Evolutionary conservation across 495 filamentous ascomycete genomes (phyloP).

Genomic region (Neurospora sp.): DNA sequence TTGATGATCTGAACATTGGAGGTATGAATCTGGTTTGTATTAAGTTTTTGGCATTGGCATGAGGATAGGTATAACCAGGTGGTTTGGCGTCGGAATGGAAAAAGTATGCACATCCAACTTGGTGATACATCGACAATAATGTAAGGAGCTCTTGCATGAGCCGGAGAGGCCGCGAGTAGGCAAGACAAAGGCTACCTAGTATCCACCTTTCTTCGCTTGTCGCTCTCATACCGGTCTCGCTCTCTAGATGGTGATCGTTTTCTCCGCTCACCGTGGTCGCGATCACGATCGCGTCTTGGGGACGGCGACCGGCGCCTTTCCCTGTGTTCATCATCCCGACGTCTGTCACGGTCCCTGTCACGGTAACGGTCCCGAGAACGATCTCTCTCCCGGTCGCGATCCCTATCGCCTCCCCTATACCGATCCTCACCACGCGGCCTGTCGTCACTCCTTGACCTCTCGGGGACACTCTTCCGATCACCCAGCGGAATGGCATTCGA

Average conservation of each 20-base stretch:
- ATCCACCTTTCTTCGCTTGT: slow-evolving; percentile 59
- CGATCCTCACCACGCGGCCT: slow-evolving; percentile 9
- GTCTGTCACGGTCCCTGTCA: slow-evolving; percentile 27
- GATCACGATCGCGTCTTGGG: slow-evolving; percentile 8
- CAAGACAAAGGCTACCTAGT: slow-evolving; percentile 12
- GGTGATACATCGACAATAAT: slow-evolving; percentile 1
- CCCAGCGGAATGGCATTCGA: slow-evolving; percentile 53
- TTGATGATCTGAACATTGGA: not conserved
- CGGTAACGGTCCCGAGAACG: slow-evolving; percentile 16
- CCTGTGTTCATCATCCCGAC: slow-evolving; percentile 17
- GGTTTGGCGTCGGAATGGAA: not conserved
- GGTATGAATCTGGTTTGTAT: not conserved
- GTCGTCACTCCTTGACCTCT: slow-evolving; percentile 22
- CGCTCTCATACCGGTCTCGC: slow-evolving; percentile 44
- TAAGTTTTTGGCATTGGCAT: not conserved
- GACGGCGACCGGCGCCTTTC: slow-evolving; percentile 19
- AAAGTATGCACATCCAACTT: not conserved
- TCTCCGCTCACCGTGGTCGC: slow-evolving; percentile 37
- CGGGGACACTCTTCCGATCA: slow-evolving; percentile 39
- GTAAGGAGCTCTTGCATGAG: not conserved
- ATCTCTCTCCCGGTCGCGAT: slow-evolving; percentile 21
- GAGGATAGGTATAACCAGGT: not conserved
- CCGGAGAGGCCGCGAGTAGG: not conserved
- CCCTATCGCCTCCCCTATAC: slow-evolving; percentile 7
- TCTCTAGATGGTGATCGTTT: slow-evolving; percentile 59